Conservation (phyloP, 257 asterid genomes). For the Misopates orontium region DNA sequence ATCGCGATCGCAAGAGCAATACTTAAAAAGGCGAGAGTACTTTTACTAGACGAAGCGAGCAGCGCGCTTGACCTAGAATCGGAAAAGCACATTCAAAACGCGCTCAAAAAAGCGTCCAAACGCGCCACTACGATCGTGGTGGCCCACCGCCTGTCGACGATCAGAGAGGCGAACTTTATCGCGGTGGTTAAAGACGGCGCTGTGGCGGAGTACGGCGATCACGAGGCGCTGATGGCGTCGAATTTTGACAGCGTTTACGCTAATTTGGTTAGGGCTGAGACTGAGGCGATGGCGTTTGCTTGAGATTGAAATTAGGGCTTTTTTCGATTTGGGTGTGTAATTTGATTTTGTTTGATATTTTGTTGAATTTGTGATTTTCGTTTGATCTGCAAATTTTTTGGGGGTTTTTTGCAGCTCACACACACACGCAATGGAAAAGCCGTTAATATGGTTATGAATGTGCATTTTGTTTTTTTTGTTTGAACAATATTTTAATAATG, state of each 20-base stretch:
- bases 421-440: too few species aligned
- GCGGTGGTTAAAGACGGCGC: slow-evolving; percentile 67
- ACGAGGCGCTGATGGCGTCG: slow-evolving; percentile 54
- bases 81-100: slow-evolving; percentile 68
- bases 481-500: too few species aligned
- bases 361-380: too few species aligned
- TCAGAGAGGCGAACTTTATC: slow-evolving; percentile 60
- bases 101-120: slow-evolving; percentile 60
- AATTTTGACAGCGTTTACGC: slow-evolving; percentile 61
- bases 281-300: slow-evolving; percentile 74
- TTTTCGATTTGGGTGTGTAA: too few species aligned
- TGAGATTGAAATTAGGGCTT: slow-evolving; percentile 18
- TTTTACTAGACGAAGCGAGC: slow-evolving; percentile 82
- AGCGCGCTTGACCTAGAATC: slow-evolving; percentile 87
- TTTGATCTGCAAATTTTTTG: too few species aligned
- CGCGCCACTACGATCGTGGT: slow-evolving; percentile 73
- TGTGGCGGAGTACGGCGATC: slow-evolving; percentile 72
- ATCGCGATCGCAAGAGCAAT: slow-evolving; percentile 86
- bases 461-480: too few species aligned
- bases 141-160: slow-evolving; percentile 83
- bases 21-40: slow-evolving; percentile 61
- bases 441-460: too few species aligned
- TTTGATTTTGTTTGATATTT: too few species aligned
- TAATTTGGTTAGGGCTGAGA: slow-evolving; percentile 66
- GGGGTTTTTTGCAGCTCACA: too few species aligned